phyloP scores from a whole-genome alignment of 176 grass and related monocot species.

The Alloteropsis semialata region DNA sequence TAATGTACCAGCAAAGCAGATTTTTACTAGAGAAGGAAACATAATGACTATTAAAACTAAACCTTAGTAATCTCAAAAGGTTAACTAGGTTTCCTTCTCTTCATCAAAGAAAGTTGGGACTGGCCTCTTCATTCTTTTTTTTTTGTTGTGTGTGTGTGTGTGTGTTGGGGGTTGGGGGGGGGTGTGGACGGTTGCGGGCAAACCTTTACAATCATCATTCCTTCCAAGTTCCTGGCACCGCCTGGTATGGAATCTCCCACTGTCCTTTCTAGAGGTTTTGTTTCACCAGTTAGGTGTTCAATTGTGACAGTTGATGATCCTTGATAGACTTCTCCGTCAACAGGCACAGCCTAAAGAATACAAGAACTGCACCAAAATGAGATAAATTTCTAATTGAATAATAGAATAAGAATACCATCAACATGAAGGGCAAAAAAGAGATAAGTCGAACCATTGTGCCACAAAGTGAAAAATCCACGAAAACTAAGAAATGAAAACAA shows the following conservation, averaged over 20 bases:
- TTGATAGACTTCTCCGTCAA: conserved; percentile 98
- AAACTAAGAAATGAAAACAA: not conserved
- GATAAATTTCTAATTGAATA: conserved; percentile 23
- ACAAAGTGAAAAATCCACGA: not conserved
- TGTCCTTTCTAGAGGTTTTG: conserved; percentile 84
- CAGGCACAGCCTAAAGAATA: conserved; percentile 88
- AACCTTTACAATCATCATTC: conserved; percentile 99
- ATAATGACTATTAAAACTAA: conserved; percentile 8
- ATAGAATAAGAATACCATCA: conserved; percentile 7
- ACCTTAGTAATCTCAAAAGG: not conserved
- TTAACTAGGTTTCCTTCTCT: not conserved
- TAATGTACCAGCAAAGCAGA: not conserved
- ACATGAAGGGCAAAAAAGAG: not conserved
- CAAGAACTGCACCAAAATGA: conserved; percentile 45
- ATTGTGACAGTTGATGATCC: conserved; percentile 92
- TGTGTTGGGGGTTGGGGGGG: no score
- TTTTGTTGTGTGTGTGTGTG: no score
- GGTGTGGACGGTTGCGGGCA: no score
- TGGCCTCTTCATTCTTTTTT: not conserved
- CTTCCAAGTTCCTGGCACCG: conserved; percentile 93
- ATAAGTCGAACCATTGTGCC: not conserved
- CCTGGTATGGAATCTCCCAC: conserved; percentile 91
- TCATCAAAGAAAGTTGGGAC: not conserved
- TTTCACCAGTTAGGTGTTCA: conserved; percentile 93
- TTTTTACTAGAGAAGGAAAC: not conserved